These are phyloP conservation scores for Globisporangium acanthophoron DNA, from an alignment of 352 stramenopile genomes.

Conservation along the genomic window DNA sequence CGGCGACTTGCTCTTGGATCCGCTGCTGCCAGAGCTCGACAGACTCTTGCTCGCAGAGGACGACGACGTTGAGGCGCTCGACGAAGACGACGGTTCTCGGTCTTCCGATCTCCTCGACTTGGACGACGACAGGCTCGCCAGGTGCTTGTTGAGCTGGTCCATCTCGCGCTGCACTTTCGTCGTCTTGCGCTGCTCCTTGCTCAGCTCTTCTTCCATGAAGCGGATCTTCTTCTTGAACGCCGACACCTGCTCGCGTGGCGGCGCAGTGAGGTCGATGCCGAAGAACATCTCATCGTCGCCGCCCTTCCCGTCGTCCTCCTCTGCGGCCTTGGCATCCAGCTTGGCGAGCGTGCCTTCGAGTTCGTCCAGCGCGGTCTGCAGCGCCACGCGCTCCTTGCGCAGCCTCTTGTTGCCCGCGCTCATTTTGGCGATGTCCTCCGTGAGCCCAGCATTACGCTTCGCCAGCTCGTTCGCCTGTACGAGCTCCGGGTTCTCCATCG, in stretches of 20 bases:
- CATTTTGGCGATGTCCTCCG: slow-evolving; percentile 83
- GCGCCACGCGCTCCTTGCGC: slow-evolving; percentile 65
- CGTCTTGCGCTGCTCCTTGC: slow-evolving; percentile 76
- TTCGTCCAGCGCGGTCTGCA: slow-evolving; percentile 65
- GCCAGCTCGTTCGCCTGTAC: slow-evolving; percentile 70
- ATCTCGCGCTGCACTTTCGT: slow-evolving; percentile 76
- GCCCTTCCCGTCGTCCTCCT: slow-evolving; percentile 41
- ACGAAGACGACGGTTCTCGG: slow-evolving; percentile 6
- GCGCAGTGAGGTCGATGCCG: slow-evolving; percentile 54
- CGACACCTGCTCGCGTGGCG: slow-evolving; percentile 49
- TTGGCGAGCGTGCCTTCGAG: slow-evolving; percentile 63
- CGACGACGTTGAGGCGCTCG: slow-evolving; percentile 23
- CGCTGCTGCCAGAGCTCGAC: slow-evolving; percentile 17
- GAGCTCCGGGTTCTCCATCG: slow-evolving; percentile 77
- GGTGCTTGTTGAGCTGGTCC: slow-evolving; percentile 78
- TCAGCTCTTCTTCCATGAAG: slow-evolving; percentile 72
- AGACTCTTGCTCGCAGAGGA: slow-evolving; percentile 24
- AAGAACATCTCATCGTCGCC: slow-evolving; percentile 76
- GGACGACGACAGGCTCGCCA: slow-evolving; percentile 41
- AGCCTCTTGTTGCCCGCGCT: slow-evolving; percentile 78
- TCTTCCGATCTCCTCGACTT: slow-evolving; percentile 1
- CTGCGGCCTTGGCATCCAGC: slow-evolving; percentile 37
- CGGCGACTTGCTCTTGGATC: slow-evolving; percentile 17
- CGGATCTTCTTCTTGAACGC: slow-evolving; percentile 62
- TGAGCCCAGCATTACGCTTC: slow-evolving; percentile 67